Evolutionary conservation across 352 stramenopile species (phyloP).

Genomic region (Halophytophthora polymorphica): DNA sequence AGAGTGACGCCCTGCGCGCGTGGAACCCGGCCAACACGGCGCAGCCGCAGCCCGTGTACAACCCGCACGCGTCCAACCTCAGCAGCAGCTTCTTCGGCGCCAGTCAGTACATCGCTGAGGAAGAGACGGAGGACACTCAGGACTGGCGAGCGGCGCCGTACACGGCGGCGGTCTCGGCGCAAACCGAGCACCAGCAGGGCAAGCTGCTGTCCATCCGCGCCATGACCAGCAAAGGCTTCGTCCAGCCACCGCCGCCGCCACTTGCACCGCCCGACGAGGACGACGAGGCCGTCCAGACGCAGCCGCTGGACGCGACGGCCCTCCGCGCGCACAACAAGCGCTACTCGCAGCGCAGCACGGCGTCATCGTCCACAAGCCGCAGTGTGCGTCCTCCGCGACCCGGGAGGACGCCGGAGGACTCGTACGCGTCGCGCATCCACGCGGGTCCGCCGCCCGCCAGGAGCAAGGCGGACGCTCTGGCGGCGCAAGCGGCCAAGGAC

Average conservation of each 20-base stretch:
- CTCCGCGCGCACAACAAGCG: slow-evolving; percentile 21
- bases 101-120: slow-evolving; percentile 25
- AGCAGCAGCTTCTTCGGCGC: slow-evolving; percentile 34
- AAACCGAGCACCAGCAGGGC: no score
- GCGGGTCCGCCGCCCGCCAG: no score
- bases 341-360: no score
- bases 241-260: slow-evolving; percentile 21
- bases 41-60: slow-evolving; percentile 15
- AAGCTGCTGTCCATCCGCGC: slow-evolving; percentile 25
- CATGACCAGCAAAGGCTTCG: slow-evolving; percentile 28
- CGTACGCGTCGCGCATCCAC: no score
- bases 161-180: no score
- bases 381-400: no score
- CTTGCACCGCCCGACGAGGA: slow-evolving; percentile 21
- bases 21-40: slow-evolving; percentile 26
- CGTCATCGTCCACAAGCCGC: no score
- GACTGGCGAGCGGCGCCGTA: slow-evolving; percentile 38
- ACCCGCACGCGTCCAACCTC: slow-evolving; percentile 19
- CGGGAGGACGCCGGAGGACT: no score
- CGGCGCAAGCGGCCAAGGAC: slow-evolving; percentile 18
- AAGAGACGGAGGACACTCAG: slow-evolving; percentile 33
- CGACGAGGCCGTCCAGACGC: slow-evolving; percentile 18
- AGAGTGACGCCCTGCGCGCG: slow-evolving; percentile 3
- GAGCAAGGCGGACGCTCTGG: no score
- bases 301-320: slow-evolving; percentile 18